Conservation (phyloP, 768 basidiomycete species). For the Arthromyces matolae region DNA sequence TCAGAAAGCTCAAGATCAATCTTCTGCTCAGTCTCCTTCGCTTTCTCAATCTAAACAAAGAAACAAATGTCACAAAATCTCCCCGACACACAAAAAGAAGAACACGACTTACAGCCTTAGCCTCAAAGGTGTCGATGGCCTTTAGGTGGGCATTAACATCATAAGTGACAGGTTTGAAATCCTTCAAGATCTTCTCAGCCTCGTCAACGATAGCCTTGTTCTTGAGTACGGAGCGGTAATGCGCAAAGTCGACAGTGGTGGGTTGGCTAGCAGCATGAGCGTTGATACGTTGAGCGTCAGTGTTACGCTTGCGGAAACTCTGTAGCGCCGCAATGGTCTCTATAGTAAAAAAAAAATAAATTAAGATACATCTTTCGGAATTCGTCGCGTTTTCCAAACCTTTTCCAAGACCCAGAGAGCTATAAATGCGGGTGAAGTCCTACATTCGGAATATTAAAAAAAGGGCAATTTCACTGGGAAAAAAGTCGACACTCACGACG, state of each 20-base stretch:
- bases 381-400: slow-evolving; percentile 43
- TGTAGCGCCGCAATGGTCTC: slow-evolving; percentile 89
- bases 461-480: not conserved
- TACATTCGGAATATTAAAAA: slow-evolving; percentile 26
- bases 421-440: slow-evolving; percentile 84
- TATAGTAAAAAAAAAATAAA: slow-evolving; percentile 34
- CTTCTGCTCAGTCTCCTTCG: slow-evolving; percentile 84
- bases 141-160: slow-evolving; percentile 87
- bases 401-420: slow-evolving; percentile 81
- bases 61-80: not conserved
- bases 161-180: slow-evolving; percentile 94
- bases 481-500: slow-evolving; percentile 45
- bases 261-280: slow-evolving; percentile 63
- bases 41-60: slow-evolving; percentile 70
- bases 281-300: slow-evolving; percentile 77
- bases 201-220: slow-evolving; percentile 91
- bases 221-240: slow-evolving; percentile 90
- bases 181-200: slow-evolving; percentile 82
- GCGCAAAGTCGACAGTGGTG: slow-evolving; percentile 82
- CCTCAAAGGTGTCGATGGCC: slow-evolving; percentile 95
- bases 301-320: slow-evolving; percentile 94
- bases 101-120: slow-evolving; percentile 70
- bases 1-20: slow-evolving; percentile 89
- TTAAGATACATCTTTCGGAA: not conserved
- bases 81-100: not conserved